Evolutionary conservation across 495 filamentous ascomycete genomes (phyloP).

Genomic region (Daldinia concentrica): DNA sequence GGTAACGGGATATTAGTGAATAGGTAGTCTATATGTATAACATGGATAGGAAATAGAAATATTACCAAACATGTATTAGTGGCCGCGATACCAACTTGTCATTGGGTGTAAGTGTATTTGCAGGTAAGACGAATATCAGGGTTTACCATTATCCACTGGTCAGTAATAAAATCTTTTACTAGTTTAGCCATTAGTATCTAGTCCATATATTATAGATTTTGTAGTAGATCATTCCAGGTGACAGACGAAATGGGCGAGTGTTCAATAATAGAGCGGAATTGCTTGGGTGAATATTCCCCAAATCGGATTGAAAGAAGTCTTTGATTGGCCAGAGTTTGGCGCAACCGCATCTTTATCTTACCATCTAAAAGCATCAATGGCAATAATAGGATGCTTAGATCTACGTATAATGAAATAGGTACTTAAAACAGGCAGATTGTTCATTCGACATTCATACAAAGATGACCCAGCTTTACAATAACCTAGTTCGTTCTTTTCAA

Average conservation of each 20-base stretch:
- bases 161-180: not conserved
- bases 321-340: not conserved
- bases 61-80: not conserved
- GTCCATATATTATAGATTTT: not conserved
- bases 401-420: not conserved
- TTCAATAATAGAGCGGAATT: not conserved
- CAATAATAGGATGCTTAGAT: not conserved
- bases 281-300: not conserved
- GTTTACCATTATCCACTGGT: not conserved
- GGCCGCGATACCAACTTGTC: not conserved
- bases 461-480: not conserved
- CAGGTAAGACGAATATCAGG: not conserved
- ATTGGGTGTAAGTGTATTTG: not conserved
- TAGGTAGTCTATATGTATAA: not conserved
- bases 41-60: not conserved
- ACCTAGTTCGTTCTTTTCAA: not conserved
- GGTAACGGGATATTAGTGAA: conserved; percentile 1
- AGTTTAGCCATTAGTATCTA: not conserved
- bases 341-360: not conserved
- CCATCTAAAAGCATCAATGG: not conserved
- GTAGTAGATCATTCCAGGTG: not conserved
- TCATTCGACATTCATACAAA: not conserved
- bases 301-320: not conserved
- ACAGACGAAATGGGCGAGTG: not conserved
- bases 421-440: not conserved